Base-by-base conservation (phyloP, 352 stramenopile genomes). In the Pythium phragmitis region DNA sequence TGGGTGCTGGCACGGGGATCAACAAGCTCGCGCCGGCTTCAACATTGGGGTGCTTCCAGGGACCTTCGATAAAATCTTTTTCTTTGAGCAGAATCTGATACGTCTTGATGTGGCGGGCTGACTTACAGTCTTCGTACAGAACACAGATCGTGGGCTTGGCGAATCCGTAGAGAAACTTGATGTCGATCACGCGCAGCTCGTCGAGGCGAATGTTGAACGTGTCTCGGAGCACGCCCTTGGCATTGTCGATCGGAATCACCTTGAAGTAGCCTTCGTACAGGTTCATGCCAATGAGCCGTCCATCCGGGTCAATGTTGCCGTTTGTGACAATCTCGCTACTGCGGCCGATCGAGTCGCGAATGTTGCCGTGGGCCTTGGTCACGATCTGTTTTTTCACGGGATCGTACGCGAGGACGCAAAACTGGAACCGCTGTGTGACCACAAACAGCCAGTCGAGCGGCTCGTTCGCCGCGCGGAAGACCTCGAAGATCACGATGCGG, bases 191-290 rank as follows among this genome's bases (percentile, higher is more conserved):
- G 45, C 92, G 79, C 34, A 97, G 72, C 73, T 98, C 92, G 67
- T 98, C 92, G 60, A 98, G 74, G 3, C 89, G 91, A 47, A 98
- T 95, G 71, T 97, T 97, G 73, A 97, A 97, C 41, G 86, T 85
- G 41, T 96, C 87, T 45, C 83, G 83, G 13, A 97, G 74, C 33
- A 87, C 78, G 13, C 88, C 87, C 59, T 87, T 89, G 61, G 70
- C 68, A 43, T 70, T 77, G 65, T 97, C 88, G 63, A 97, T 94
- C 46, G 88, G 88, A 55, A 94, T 93, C 14, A 96, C 82, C 60
- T 96, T 96, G 57, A 96, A 96, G 69, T 96, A 94, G 8, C 87
- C 85, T 69, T 97, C 89, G 72, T 96, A 97, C 43, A 97, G 63
- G 68, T 97, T 94, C 85, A 97, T 96, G 41, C 88, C 88, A 66